Percentiles rank a stretch among this genome's conserved stretches.
phyloP scores from a whole-genome alignment of 768 basidiomycete species.

The Lactarius akahatsu region DNA sequence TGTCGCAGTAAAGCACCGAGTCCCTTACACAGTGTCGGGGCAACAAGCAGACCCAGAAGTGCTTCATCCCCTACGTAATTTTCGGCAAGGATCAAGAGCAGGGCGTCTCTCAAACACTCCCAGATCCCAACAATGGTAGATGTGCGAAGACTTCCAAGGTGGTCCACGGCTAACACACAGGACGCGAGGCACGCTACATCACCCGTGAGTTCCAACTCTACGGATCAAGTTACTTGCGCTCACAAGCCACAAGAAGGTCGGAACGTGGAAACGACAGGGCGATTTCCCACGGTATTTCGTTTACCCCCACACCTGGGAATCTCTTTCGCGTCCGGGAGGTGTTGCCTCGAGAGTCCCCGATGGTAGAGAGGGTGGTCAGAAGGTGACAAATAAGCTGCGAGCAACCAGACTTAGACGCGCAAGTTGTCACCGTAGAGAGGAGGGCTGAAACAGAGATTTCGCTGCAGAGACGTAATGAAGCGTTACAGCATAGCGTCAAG shows the following conservation, averaged over 20 bases:
- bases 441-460: constrained; percentile 5
- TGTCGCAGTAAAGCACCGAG: constrained; percentile 40
- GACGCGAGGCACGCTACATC: constrained; percentile 22
- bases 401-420: background rate
- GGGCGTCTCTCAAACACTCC: constrained; percentile 50
- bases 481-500: constrained; percentile 15
- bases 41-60: constrained; percentile 49
- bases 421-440: constrained; percentile 7
- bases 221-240: constrained; percentile 29
- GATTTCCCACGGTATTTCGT: constrained; percentile 15
- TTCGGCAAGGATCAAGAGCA: constrained; percentile 49
- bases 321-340: background rate
- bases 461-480: background rate
- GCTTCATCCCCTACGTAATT: constrained; percentile 49
- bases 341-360: constrained; percentile 1
- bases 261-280: constrained; percentile 28
- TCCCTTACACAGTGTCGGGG: constrained; percentile 51
- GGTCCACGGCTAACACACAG: constrained; percentile 39
- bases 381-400: constrained; percentile 17
- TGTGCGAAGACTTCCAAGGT: constrained; percentile 34
- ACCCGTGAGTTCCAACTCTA: constrained; percentile 7
- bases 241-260: constrained; percentile 45
- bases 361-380: constrained; percentile 4
- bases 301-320: background rate
- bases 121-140: constrained; percentile 52